phyloP scores from a whole-genome alignment of 768 basidiomycete species.

The Tylopilus sp. region DNA sequence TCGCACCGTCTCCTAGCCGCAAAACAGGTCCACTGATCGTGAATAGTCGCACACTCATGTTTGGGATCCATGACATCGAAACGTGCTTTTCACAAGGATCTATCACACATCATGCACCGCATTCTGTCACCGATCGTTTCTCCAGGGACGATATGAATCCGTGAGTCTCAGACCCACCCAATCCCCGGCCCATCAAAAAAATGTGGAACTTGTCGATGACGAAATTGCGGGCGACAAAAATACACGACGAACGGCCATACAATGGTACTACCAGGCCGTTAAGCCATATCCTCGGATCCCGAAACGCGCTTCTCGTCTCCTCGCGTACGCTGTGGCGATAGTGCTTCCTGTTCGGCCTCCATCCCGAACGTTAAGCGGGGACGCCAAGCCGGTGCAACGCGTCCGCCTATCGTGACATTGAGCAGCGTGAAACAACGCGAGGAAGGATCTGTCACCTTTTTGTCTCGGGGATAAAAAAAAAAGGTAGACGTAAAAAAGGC shows the following conservation, averaged over 20 bases:
- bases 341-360: slow-evolving; percentile 51
- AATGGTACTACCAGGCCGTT: background rate
- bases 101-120: background rate
- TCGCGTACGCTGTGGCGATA: slow-evolving; percentile 20
- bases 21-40: background rate
- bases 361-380: slow-evolving; percentile 64
- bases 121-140: background rate
- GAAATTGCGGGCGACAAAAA: too few relatives aligned
- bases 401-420: slow-evolving; percentile 48
- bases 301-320: slow-evolving; percentile 23
- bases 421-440: background rate
- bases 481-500: slow-evolving; percentile 69
- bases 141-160: background rate
- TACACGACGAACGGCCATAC: background rate
- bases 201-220: background rate
- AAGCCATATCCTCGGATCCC: slow-evolving; percentile 15
- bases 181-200: background rate
- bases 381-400: slow-evolving; percentile 69
- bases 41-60: background rate
- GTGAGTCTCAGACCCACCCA: background rate
- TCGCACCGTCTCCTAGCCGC: background rate
- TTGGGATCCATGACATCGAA: background rate
- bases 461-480: slow-evolving; percentile 81
- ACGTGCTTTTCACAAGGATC: background rate
- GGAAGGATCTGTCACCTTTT: slow-evolving; percentile 37